phyloP scores from a whole-genome alignment of 179 eudicot species.

The Corrigiola litoralis region DNA sequence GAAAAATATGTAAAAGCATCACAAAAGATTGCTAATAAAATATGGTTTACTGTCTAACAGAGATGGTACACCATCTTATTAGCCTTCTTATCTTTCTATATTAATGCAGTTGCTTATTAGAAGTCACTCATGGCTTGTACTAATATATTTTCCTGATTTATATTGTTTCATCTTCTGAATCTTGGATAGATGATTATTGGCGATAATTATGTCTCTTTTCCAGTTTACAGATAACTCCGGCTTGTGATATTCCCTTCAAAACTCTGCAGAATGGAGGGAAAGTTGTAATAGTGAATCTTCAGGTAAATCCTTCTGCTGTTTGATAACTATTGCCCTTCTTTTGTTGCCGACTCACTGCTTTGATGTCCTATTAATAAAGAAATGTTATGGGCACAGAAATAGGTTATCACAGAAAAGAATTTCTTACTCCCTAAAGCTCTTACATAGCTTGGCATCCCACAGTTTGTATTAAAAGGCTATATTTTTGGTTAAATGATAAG shows the following conservation, averaged over 20 bases:
- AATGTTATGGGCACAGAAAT: background rate
- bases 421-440: too few relatives aligned
- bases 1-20: background rate
- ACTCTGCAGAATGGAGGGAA: conserved; percentile 51
- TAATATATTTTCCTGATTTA: background rate
- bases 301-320: conserved; percentile 26
- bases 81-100: background rate
- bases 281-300: conserved; percentile 70
- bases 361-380: background rate
- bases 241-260: conserved; percentile 59
- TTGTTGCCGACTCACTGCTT: background rate
- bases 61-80: background rate
- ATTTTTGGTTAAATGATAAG: too few relatives aligned
- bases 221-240: conserved; percentile 78
- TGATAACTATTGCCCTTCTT: background rate
- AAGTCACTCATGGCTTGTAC: too few relatives aligned
- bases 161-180: background rate
- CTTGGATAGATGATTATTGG: background rate
- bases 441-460: too few relatives aligned
- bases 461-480: too few relatives aligned
- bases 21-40: background rate
- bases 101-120: too few relatives aligned
- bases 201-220: background rate
- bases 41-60: background rate
- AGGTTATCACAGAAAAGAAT: too few relatives aligned